Percentiles rank a stretch among this genome's conserved stretches.
Conservation (phyloP, 495 filamentous ascomycete species). For the Clavariopsis aquatica region DNA sequence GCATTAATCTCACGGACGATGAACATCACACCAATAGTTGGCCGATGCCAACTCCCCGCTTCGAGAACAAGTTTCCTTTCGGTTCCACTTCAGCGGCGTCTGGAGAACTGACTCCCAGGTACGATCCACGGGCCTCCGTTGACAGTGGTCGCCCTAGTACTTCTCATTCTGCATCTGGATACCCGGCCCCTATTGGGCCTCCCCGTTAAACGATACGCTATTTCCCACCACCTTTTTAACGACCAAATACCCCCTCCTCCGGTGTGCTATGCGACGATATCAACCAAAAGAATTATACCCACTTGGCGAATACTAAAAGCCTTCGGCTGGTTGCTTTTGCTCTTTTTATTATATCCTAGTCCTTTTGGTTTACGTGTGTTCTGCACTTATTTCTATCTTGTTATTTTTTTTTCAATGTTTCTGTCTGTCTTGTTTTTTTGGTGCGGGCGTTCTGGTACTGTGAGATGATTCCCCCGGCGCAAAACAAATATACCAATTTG, state of each 20-base stretch:
- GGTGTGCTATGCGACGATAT: conserved; percentile 24
- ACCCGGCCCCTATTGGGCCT: conserved; percentile 50
- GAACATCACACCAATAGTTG: conserved; percentile 58
- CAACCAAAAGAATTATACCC: conserved; percentile 41
- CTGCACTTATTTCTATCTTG: neutral
- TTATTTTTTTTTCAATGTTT: conserved; percentile 6
- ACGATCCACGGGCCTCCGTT: conserved; percentile 68
- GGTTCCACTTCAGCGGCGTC: conserved; percentile 33
- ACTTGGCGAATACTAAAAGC: conserved; percentile 36
- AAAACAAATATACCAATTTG: conserved; percentile 45
- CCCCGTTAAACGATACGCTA: conserved; percentile 40
- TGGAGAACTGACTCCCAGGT: conserved; percentile 41
- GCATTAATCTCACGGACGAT: conserved; percentile 87
- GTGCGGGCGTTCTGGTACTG: neutral
- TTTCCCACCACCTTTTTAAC: conserved; percentile 27
- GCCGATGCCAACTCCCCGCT: conserved; percentile 31
- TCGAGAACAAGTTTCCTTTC: conserved; percentile 38
- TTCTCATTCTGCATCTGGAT: conserved; percentile 71
- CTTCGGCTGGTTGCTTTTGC: conserved; percentile 29
- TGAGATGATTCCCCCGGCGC: conserved; percentile 40
- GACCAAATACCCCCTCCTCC: conserved; percentile 36
- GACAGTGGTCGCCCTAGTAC: conserved; percentile 90
- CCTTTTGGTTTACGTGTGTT: neutral
- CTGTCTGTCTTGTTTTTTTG: conserved; percentile 15
- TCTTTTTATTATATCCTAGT: conserved; percentile 17